Evolutionary conservation across 1,284 basidiomycete species (phyloP).

Genomic region (Cryptococcus maquisensis): DNA sequence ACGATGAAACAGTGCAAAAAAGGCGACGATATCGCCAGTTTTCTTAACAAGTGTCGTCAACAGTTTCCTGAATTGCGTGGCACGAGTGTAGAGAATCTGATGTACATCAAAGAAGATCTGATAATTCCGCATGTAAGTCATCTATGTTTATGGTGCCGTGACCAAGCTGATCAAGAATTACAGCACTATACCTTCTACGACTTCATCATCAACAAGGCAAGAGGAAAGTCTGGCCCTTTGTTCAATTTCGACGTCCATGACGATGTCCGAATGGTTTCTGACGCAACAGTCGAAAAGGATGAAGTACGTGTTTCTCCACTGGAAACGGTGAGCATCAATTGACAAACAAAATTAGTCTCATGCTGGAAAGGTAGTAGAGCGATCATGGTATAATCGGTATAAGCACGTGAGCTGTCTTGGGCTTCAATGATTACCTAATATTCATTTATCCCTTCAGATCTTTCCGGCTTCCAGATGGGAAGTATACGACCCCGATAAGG

Average conservation of each 20-base stretch:
- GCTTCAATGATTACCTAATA: neutral
- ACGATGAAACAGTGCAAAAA: conserved; percentile 75
- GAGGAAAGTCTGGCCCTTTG: conserved; percentile 94
- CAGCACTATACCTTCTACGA: conserved; percentile 98
- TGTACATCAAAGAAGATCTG: conserved; percentile 98
- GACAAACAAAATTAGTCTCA: conserved; percentile 59
- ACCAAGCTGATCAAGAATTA: neutral
- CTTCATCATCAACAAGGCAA: conserved; percentile 96
- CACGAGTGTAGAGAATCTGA: conserved; percentile 88
- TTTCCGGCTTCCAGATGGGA: conserved; percentile 95
- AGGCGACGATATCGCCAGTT: conserved; percentile 83
- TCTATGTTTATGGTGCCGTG: neutral
- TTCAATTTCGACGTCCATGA: conserved; percentile 99
- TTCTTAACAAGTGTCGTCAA: conserved; percentile 86
- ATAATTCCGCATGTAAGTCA: conserved; percentile 82
- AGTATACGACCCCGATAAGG: conserved; percentile 48
- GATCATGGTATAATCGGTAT: conserved; percentile 91
- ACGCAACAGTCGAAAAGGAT: conserved; percentile 94
- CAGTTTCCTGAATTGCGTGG: conserved; percentile 89
- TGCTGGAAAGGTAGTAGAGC: conserved; percentile 95
- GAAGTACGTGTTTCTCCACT: conserved; percentile 52
- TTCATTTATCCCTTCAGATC: conserved; percentile 55
- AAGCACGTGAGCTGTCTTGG: conserved; percentile 56
- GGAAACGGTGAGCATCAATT: neutral
- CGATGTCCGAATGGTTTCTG: conserved; percentile 89